Percentiles rank a stretch among this genome's conserved stretches.
Evolutionary conservation across 805 yeast genomes (phyloP).

Genomic region (Hanseniaspora guilliermondii): DNA sequence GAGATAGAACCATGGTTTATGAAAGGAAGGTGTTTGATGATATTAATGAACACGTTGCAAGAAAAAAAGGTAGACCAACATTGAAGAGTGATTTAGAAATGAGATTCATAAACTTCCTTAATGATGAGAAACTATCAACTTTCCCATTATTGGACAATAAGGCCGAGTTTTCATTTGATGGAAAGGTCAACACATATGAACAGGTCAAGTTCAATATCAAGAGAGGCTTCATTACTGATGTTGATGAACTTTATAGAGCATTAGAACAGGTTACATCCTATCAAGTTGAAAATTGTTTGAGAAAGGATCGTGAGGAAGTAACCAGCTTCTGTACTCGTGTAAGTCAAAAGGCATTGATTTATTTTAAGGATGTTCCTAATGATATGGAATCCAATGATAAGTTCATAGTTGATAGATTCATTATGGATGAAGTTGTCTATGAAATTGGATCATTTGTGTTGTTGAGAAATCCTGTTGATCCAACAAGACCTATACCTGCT

Average conservation of each 20-base stretch:
- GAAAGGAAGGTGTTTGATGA: constrained; percentile 14
- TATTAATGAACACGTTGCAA: constrained; percentile 20
- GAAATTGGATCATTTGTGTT: constrained; percentile 93
- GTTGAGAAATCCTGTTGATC: constrained; percentile 75
- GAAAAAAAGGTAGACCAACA: constrained; percentile 79
- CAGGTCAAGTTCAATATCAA: constrained; percentile 55
- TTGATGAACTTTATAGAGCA: neutral
- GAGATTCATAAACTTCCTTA: constrained; percentile 74
- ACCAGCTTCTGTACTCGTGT: neutral
- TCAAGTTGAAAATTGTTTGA: neutral
- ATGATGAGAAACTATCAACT: constrained; percentile 23
- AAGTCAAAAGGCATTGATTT: constrained; percentile 19
- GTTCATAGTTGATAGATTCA: constrained; percentile 65
- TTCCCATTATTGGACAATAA: constrained; percentile 4
- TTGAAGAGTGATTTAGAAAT: constrained; percentile 87
- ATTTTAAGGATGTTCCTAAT: neutral
- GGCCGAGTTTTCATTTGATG: constrained; percentile 36
- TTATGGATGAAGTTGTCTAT: constrained; percentile 57
- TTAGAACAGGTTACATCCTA: constrained; percentile 5
- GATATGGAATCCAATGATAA: constrained; percentile 33
- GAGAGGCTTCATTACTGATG: constrained; percentile 7
- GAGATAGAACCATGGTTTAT: neutral
- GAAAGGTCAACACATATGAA: constrained; percentile 42
- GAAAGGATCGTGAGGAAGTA: neutral
- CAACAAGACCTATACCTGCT: constrained; percentile 79